Evolutionary conservation across 2,329 filamentous ascomycete genomes (phyloP).

Genomic region (Lasiodiplodia hormozganensis): DNA sequence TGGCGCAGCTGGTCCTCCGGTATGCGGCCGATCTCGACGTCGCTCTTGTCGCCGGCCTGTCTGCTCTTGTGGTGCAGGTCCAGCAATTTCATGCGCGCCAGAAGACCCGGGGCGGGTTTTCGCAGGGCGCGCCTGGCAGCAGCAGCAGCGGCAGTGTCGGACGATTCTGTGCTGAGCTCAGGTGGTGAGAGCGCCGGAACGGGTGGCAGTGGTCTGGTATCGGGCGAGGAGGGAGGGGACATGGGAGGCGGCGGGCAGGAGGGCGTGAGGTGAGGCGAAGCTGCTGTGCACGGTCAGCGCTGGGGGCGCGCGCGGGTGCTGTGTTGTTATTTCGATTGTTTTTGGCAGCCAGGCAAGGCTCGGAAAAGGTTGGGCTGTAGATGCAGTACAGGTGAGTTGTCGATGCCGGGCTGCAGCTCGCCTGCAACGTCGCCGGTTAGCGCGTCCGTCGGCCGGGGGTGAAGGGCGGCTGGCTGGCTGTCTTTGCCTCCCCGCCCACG

Average conservation of each 20-base stretch:
- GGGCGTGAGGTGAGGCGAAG: slow-evolving; percentile 24
- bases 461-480: slow-evolving; percentile 11
- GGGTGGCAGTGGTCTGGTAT: slow-evolving; percentile 19
- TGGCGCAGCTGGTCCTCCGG: slow-evolving; percentile 73
- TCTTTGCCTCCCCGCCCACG: neutral
- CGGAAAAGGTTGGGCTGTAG: slow-evolving; percentile 17
- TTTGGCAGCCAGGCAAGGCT: slow-evolving; percentile 13
- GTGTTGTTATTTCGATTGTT: slow-evolving; percentile 24
- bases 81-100: slow-evolving; percentile 53
- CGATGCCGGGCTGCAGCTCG: slow-evolving; percentile 24
- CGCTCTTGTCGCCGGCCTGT: slow-evolving; percentile 41
- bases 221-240: slow-evolving; percentile 25
- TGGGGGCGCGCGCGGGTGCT: slow-evolving; percentile 23
- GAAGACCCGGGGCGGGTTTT: slow-evolving; percentile 51
- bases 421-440: slow-evolving; percentile 22
- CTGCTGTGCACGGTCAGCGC: slow-evolving; percentile 27
- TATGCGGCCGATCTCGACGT: slow-evolving; percentile 68
- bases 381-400: slow-evolving; percentile 23
- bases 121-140: slow-evolving; percentile 41
- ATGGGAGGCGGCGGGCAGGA: slow-evolving; percentile 27
- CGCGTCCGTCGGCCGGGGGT: slow-evolving; percentile 21
- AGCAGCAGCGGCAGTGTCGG: slow-evolving; percentile 13
- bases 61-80: slow-evolving; percentile 44
- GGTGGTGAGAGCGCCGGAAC: slow-evolving; percentile 17
- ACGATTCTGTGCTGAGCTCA: slow-evolving; percentile 15